Evolutionary conservation across 768 basidiomycete species (phyloP), one percentile per base, ranked within the genome.

Genomic region (Lentinula detonsa): DNA sequence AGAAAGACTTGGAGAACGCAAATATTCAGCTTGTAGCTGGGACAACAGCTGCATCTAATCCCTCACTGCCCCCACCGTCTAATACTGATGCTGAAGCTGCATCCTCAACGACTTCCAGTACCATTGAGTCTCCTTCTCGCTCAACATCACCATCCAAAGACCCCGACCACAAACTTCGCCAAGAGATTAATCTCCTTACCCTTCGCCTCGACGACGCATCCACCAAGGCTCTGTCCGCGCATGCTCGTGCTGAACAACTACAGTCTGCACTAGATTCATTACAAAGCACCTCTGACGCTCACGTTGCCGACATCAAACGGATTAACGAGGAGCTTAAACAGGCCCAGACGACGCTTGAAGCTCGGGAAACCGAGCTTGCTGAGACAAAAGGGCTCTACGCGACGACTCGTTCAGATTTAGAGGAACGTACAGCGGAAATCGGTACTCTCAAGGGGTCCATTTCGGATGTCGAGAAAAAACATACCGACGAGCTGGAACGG

Each of bases 371-470:
- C 5, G 57, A 59, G 18, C 45, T 59, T 23, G 57, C 45, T 35
- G 76, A 78, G 16, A 78, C 76, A 39, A 76, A 72, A 35, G 31
- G 33, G 8, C 18, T 40, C 6, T 50, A 48, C n/a, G 48, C 57
- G 28, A 23, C 15, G 5, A 45, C 57, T 15, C 57, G 37, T 15
- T 59, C 79, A 0, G 71, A 77, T 21, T 68, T 90, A 5, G 75
- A 76, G 39, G 77, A 82, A 6, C 87, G 88, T 68, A 81, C 85
- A 51, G 76, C 76, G 5, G 88, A 90, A 64, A 81, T 94, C 35
- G 70, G 74, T 51, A 67, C 79, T 18, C 55, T 75, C 93, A 60
- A 79, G 84, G 59, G 71, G 69, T 21, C 75, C 80, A 16, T 72
- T 82, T 8, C 76, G 76, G 67, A 77, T 74, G 63, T 73, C 77